Evolutionary conservation across 2,329 filamentous ascomycete species (phyloP), one percentile per base, ranked within the genome.

Genomic region (Monilinia vaccinii-corymbosi): DNA sequence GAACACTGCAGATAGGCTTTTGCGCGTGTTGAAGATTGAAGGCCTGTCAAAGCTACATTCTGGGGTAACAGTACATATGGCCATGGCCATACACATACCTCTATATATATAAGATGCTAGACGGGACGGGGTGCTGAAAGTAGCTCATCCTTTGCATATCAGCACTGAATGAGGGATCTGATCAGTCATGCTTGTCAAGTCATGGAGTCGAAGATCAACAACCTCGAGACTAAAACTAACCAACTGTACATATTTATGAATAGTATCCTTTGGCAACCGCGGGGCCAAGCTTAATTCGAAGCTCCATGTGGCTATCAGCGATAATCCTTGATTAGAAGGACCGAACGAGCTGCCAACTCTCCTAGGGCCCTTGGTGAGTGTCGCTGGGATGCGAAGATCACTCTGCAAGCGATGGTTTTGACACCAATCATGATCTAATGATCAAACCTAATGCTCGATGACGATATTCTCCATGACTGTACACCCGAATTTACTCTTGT

Each of bases 301-400:
- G 18, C 48, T 38, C 62, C 62, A 63, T 65, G 62, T 68, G 65
- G 62, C 51, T 44, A 60, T 62, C 62, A 67, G 63, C 58, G 62
- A 63, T 65, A 42, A 66, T 60, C 64, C 65, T 64, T 65, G 36
- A 42, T 25, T n/a, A 56, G 18, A 60, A 46, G 58, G 51, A 53
- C 47, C 53, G 53, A 51, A 38, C 40, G 45, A 57, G 47, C 58
- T 60, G 58, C 36, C 34, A 58, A 58, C 28, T 59, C n/a, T 59
- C 31, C 42, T 38, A 16, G 60, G 34, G 42, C n/a, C 46, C 32
- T 40, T 44, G 45, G 32, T 44, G 45, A 55, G 46, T 32, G 7
- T 55, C 47, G 40, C 56, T 56, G 46, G 56, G 61, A 58, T 63
- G 32, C 48, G 58, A 58, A 40, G 60, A 63, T 60, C 58, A 60